Percentiles rank a stretch among this genome's conserved stretches.
Conservation (phyloP, 2,329 filamentous ascomycete species). For the Arthrobotrys iridis region DNA sequence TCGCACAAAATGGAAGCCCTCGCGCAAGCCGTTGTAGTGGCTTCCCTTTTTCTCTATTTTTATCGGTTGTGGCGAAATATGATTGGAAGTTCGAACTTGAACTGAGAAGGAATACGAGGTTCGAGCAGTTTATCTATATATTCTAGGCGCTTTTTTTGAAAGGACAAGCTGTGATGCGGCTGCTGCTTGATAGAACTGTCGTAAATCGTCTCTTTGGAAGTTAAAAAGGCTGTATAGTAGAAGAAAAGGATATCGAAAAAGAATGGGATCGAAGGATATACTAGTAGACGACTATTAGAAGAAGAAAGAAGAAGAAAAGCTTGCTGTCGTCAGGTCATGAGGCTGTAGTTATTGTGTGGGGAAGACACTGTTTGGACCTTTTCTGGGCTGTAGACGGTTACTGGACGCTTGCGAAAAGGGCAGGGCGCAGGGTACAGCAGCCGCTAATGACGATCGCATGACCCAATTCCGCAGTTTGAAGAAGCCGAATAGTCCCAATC, state of each 20-base stretch:
- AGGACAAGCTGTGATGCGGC: conserved; percentile 16
- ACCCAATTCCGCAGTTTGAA: conserved; percentile 39
- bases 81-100: neutral
- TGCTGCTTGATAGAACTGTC: neutral
- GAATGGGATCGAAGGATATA: conserved; percentile 17
- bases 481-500: conserved; percentile 21
- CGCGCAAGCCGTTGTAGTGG: conserved; percentile 2
- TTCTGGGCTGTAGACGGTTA: conserved; percentile 35
- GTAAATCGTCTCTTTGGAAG: conserved; percentile 17
- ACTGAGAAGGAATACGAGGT: conserved; percentile 6
- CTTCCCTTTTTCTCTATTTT: neutral
- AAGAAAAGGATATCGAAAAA: conserved; percentile 3
- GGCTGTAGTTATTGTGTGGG: conserved; percentile 27
- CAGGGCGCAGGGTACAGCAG: conserved; percentile 26
- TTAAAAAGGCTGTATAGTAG: neutral
- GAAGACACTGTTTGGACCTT: conserved; percentile 4
- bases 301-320: neutral
- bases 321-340: conserved; percentile 46
- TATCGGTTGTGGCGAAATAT: neutral
- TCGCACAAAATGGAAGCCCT: conserved; percentile 9
- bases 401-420: conserved; percentile 19
- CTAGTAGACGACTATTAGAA: neutral
- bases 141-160: neutral
- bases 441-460: conserved; percentile 51
- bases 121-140: conserved; percentile 23